Evolutionary conservation across 2,329 filamentous ascomycete genomes (phyloP).

Genomic region (Orbilia javanica): DNA sequence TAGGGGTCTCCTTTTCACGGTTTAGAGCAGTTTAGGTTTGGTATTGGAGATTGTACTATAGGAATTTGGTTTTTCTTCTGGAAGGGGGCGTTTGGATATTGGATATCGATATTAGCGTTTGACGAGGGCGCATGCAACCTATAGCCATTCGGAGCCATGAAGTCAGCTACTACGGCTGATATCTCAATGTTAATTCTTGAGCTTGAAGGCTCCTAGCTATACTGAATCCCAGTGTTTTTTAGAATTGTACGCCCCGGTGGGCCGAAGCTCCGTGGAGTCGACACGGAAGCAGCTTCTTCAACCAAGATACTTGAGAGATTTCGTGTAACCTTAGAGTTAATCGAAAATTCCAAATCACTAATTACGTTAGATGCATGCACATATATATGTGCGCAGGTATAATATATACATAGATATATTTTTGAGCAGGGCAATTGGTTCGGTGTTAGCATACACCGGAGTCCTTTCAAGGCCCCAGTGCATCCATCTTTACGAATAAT

Average conservation of each 20-base stretch:
- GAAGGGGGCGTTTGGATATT: background rate
- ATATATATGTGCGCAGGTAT: too few relatives aligned
- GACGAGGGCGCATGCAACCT: background rate
- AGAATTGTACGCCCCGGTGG: background rate
- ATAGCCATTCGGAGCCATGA: too few relatives aligned
- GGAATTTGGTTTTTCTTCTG: background rate
- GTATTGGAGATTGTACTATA: background rate
- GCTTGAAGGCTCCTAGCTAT: background rate
- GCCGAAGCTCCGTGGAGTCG: background rate
- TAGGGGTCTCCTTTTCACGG: background rate
- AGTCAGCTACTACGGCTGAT: background rate
- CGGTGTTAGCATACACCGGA: too few relatives aligned
- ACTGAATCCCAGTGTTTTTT: background rate
- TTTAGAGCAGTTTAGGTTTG: background rate
- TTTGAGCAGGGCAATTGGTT: too few relatives aligned
- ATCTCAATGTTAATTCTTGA: background rate
- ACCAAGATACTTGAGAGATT: background rate
- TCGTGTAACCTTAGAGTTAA: background rate
- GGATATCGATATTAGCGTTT: conserved; percentile 2
- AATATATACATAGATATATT: too few relatives aligned
- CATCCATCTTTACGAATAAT: too few relatives aligned
- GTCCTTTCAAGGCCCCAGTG: too few relatives aligned
- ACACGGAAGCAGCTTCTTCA: background rate
- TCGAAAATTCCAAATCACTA: too few relatives aligned
- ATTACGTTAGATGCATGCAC: too few relatives aligned